Evolutionary conservation across 345 rosid genomes (phyloP), one percentile per base, ranked within the genome.

Genomic region (Arabis hirsuta): DNA sequence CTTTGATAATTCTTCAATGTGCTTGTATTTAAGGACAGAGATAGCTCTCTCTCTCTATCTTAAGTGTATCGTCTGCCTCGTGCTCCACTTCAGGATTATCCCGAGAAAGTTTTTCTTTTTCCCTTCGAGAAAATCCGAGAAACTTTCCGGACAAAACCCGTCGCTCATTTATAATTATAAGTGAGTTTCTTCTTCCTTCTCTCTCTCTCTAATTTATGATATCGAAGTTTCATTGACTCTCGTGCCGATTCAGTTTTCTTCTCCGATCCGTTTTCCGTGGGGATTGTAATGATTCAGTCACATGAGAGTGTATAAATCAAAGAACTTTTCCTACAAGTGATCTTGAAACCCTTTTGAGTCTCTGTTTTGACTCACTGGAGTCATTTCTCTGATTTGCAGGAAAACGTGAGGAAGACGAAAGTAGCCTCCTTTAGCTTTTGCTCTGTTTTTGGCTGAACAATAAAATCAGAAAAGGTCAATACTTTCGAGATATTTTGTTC

Each of bases 211-310:
- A 14, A 48, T 44, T 73, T 29, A 41, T 50, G 7, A 73, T 56
- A 9, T 24, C 62, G 5, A 8, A 63, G 48, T 48, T 58, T 55
- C 67, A 36, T 76, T 32, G 72, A 65, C 51, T 67, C 54, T 76
- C 29, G 68, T 59, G 73, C 29, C 38, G 22, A 19, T 73, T 60
- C 19, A 48, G 22, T 54, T 34, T 42, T 32, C 7, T 46, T 63
- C 61, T 46, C 47, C 24, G 83, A 83, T 83, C 81, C 82, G 73
- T 46, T 77, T 73, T 77, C 34, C 48, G 11, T 66, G 67, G 61
- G 42, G 48, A 67, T 27, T 56, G 76, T 56, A 71, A 73, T 73
- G 82, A 77, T 79, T 74, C 61, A 39, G 31, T 48, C 71, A 4
- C 65, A 7, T 69, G 75, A 55, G 8, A 38, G 2, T 76, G 71